Percentiles rank a stretch among this genome's conserved stretches.
These are phyloP conservation scores for Kregervanrija fluxuum DNA, from an alignment of 805 yeast genomes.

Conservation along the genomic window DNA sequence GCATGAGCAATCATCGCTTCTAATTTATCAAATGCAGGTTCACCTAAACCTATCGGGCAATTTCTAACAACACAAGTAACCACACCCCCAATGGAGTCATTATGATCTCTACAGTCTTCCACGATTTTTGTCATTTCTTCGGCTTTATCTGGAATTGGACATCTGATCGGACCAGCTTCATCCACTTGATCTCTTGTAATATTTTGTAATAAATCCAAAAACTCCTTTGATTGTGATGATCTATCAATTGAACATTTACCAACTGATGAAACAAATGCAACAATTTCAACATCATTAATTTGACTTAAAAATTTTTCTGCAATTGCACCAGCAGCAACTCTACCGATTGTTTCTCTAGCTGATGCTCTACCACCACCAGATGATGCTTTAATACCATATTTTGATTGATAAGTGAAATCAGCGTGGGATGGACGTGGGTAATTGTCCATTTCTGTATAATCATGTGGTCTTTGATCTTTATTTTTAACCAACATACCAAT, in stretches of 20 bases:
- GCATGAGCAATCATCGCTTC: slow-evolving; percentile 97
- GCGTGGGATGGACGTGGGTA: slow-evolving; percentile 99
- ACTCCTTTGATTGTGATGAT: slow-evolving; percentile 55
- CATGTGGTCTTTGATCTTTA: slow-evolving; percentile 96
- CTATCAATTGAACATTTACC: slow-evolving; percentile 76
- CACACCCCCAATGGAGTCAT: slow-evolving; percentile 96
- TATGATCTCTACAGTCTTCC: slow-evolving; percentile 74
- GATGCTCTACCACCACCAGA: slow-evolving; percentile 97
- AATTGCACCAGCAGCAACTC: slow-evolving; percentile 98
- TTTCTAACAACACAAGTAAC: slow-evolving; percentile 96
- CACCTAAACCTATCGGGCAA: slow-evolving; percentile 93
- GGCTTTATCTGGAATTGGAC: slow-evolving; percentile 72
- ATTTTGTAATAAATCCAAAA: slow-evolving; percentile 59
- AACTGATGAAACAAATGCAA: slow-evolving; percentile 92
- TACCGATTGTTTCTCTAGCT: slow-evolving; percentile 96
- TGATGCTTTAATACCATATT: slow-evolving; percentile 89
- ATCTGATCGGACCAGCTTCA: slow-evolving; percentile 81
- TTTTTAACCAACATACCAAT: slow-evolving; percentile 88
- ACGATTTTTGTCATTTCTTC: slow-evolving; percentile 81
- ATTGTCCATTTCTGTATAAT: slow-evolving; percentile 89
- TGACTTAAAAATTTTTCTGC: slow-evolving; percentile 85
- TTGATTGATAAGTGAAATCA: slow-evolving; percentile 84
- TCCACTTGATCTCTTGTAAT: slow-evolving; percentile 88
- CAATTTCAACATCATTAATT: slow-evolving; percentile 82
- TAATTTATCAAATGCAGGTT: slow-evolving; percentile 93